phyloP scores from a whole-genome alignment of 305 asterid genomes.

The Solanum aculeatissimum region DNA sequence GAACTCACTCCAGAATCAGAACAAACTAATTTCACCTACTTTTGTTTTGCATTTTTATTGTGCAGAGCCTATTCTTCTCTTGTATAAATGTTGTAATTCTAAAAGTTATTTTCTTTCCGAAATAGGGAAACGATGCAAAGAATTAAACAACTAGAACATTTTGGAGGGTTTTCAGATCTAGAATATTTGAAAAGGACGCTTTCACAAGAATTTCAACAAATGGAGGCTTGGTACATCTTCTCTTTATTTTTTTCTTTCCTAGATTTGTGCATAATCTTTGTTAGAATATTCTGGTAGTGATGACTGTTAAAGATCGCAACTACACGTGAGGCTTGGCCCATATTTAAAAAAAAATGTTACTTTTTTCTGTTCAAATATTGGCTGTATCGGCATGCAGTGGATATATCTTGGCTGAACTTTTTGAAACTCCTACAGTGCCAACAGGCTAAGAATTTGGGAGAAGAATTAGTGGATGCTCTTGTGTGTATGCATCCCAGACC shows the following conservation, averaged over 20 bases:
- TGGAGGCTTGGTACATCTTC: slow-evolving; percentile 53
- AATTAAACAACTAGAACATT: slow-evolving; percentile 51
- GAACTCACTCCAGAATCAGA: not conserved
- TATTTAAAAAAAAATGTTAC: not conserved
- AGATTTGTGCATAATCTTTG: not conserved
- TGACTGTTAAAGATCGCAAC: not conserved
- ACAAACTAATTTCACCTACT: not conserved
- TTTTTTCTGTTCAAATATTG: not conserved
- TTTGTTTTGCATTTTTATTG: not conserved
- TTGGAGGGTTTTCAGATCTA: slow-evolving; percentile 84
- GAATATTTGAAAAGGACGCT: slow-evolving; percentile 68
- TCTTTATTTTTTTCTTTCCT: not conserved
- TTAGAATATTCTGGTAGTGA: not conserved
- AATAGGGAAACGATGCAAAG: slow-evolving; percentile 65
- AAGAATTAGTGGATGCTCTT: not conserved
- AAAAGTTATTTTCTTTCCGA: slow-evolving; percentile 8
- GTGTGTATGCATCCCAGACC: not conserved
- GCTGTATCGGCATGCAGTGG: not conserved
- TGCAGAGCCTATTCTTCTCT: not conserved
- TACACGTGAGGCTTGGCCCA: not conserved
- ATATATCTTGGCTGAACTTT: not conserved
- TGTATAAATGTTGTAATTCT: slow-evolving; percentile 1
- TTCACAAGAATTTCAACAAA: slow-evolving; percentile 65
- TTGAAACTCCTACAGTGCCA: not conserved
- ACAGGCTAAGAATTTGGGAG: not conserved